Evolutionary conservation across 208 protist genomes (phyloP).

Genomic region (Strigomonas galati): DNA sequence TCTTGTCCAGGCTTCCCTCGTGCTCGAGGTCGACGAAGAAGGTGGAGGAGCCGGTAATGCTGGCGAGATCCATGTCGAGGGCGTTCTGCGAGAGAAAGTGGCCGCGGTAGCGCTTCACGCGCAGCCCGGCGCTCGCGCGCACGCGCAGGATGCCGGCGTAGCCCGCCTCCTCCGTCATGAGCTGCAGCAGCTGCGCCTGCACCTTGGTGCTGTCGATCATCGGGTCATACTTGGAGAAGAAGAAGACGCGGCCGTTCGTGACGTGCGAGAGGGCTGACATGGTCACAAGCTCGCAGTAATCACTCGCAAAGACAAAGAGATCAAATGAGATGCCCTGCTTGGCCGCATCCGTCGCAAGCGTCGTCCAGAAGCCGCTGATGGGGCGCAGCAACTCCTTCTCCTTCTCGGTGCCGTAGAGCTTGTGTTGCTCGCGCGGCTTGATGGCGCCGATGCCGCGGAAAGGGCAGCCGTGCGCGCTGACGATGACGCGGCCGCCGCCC

Average conservation of each 20-base stretch:
- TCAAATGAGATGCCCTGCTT: slow-evolving; percentile 88
- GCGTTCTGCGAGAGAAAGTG: slow-evolving; percentile 79
- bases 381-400: slow-evolving; percentile 87
- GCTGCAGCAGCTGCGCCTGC: slow-evolving; percentile 43
- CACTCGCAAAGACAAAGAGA: slow-evolving; percentile 76
- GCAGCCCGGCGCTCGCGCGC: slow-evolving; percentile 82
- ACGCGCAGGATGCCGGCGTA: slow-evolving; percentile 91
- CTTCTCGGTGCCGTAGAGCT: slow-evolving; percentile 79
- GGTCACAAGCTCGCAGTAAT: slow-evolving; percentile 86
- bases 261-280: slow-evolving; percentile 77
- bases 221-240: slow-evolving; percentile 79
- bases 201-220: slow-evolving; percentile 64
- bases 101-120: slow-evolving; percentile 80
- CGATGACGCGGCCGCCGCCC: slow-evolving; percentile 74
- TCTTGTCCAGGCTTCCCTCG: slow-evolving; percentile 71
- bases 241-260: slow-evolving; percentile 69
- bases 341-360: slow-evolving; percentile 59
- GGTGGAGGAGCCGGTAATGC: slow-evolving; percentile 63
- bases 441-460: slow-evolving; percentile 64
- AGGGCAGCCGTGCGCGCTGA: slow-evolving; percentile 52
- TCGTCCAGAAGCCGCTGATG: slow-evolving; percentile 79
- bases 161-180: slow-evolving; percentile 76
- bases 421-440: slow-evolving; percentile 75
- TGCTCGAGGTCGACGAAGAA: slow-evolving; percentile 92
- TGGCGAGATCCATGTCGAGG: slow-evolving; percentile 90